Evolutionary conservation across 2,329 filamentous ascomycete species (phyloP).

Genomic region (Aspergillus sp.): DNA sequence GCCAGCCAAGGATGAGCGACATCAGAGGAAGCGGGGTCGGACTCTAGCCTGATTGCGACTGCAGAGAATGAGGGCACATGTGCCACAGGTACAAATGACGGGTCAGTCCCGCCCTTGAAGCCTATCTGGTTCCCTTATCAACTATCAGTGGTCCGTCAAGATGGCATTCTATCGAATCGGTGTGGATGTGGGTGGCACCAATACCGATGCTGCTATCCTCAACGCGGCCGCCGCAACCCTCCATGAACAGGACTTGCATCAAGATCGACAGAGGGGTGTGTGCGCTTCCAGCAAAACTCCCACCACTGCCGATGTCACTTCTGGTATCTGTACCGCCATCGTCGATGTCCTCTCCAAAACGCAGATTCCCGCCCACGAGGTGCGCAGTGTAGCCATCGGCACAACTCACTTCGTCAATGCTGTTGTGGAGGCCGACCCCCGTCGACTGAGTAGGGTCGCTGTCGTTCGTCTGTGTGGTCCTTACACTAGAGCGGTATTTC

Average conservation of each 20-base stretch:
- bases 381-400: conserved; percentile 53
- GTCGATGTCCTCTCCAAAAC: conserved; percentile 38
- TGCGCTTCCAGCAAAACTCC: conserved; percentile 40
- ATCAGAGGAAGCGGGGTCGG: no score
- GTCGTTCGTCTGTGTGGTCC: conserved; percentile 53
- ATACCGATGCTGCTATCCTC: conserved; percentile 36
- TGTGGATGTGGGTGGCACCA: conserved; percentile 35
- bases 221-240: conserved; percentile 26
- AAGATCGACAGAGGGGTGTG: conserved; percentile 21
- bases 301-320: conserved; percentile 44
- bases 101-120: background rate
- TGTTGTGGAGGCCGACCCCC: conserved; percentile 52
- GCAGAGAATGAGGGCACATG: no score
- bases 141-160: background rate
- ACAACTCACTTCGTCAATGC: conserved; percentile 58
- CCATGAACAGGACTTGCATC: conserved; percentile 23
- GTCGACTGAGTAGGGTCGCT: conserved; percentile 54
- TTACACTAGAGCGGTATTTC: conserved; percentile 51
- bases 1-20: no score
- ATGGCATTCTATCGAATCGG: background rate
- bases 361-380: conserved; percentile 31
- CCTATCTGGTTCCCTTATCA: background rate
- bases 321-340: conserved; percentile 44
- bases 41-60: no score
- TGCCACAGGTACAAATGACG: background rate